Evolutionary conservation across 306 rosid species (phyloP), one percentile per base, ranked within the genome.

Genomic region (Cicer bijugum): DNA sequence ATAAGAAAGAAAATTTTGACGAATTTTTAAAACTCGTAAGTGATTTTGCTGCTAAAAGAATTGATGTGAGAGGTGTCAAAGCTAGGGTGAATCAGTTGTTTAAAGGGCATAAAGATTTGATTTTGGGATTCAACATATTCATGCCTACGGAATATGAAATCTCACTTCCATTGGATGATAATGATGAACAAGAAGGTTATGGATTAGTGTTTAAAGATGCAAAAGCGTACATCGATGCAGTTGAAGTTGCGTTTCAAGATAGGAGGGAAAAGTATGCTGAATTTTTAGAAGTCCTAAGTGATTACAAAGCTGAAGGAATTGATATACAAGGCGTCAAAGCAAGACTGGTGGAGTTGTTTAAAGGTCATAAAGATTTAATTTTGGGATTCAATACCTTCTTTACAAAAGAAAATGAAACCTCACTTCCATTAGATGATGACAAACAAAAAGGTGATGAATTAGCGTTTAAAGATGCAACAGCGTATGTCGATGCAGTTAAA

Each of bases 341-440:
- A 12, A 59, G 43, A 33, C 11, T 12, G 19, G 12, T 6, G 43
- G 19, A 33, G 43, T 6, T 59, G 43, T 59, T 59, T 59, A 7
- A 59, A 59, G 10, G 19, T 9, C 43, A 12, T 59, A 7, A n/a
- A 7, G 4, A 59, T 59, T 33, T 59, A 7, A 59, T 59, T 59
- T 33, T 12, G 65, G 65, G 8, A 33, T 59, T 59, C 65, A 59
- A 33, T 2, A 17, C 2, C 65, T 59, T 59, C 65, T 59, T 59
- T 42, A 16, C 65, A 6, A 12, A 59, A 39, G 6, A 56, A 4
- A 10, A 20, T 57, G 62, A 56, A 56, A 20, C 23, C 63, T 20
- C 23, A 57, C 40, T 57, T 57, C 63, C 63, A 6, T 5, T 57
- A 7, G 39, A 57, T 23, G 39, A 57, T 2, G 6, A 19, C 1